Evolutionary conservation across 176 grass and related monocot species (phyloP).

Genomic region (Coix lacrymajobi): DNA sequence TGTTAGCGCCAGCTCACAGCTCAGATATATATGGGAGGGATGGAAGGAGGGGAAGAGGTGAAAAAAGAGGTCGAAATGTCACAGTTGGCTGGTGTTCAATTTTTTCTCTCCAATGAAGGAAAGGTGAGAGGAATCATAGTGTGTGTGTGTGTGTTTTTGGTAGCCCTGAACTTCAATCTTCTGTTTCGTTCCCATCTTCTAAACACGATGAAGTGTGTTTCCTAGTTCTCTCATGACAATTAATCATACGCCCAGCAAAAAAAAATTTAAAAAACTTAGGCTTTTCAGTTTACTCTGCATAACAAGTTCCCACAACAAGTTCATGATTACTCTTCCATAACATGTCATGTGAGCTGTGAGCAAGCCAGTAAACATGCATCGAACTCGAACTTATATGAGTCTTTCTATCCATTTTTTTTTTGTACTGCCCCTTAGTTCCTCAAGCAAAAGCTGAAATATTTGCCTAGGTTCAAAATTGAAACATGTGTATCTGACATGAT

Average conservation of each 20-base stretch:
- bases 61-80: background rate
- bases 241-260: background rate
- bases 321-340: background rate
- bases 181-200: background rate
- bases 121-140: constrained; percentile 3
- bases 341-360: background rate
- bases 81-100: background rate
- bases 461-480: background rate
- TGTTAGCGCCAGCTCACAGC: background rate
- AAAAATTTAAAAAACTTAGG: background rate
- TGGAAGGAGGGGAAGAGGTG: background rate
- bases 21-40: background rate
- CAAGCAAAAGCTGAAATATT: background rate
- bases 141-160: background rate
- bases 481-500: background rate
- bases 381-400: background rate
- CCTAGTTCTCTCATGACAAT: background rate
- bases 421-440: background rate
- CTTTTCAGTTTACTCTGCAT: background rate
- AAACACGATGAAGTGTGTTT: background rate
- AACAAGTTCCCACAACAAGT: background rate
- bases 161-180: background rate
- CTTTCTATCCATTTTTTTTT: background rate
- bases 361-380: background rate
- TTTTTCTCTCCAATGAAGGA: constrained; percentile 33